Evolutionary conservation across 2,329 filamentous ascomycete genomes (phyloP).

Genomic region (Curvularia verruculosa): DNA sequence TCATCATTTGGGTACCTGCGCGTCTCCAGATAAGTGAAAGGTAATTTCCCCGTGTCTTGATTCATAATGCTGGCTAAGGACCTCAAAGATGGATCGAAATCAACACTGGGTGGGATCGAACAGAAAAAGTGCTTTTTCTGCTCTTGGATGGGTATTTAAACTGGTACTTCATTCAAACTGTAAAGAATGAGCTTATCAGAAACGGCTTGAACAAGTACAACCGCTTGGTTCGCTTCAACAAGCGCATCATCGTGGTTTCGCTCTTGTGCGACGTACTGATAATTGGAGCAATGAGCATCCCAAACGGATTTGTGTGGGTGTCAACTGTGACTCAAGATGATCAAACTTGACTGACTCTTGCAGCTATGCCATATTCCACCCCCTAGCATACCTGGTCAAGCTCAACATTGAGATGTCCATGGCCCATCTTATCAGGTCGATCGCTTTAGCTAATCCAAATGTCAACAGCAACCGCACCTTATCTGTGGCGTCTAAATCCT

Average conservation of each 20-base stretch:
- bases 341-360: background rate
- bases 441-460: constrained; percentile 21
- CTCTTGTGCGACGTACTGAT: constrained; percentile 44
- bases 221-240: constrained; percentile 35
- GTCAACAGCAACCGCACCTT: background rate
- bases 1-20: constrained; percentile 38
- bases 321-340: background rate
- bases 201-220: constrained; percentile 38
- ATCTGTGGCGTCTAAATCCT: constrained; percentile 1
- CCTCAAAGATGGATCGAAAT: constrained; percentile 24
- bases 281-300: constrained; percentile 53
- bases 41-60: constrained; percentile 8
- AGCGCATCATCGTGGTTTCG: constrained; percentile 33
- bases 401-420: constrained; percentile 48
- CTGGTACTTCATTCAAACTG: constrained; percentile 34
- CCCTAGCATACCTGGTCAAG: constrained; percentile 55
- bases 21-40: constrained; percentile 30
- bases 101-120: constrained; percentile 37
- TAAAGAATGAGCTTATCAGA: constrained; percentile 32
- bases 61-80: background rate
- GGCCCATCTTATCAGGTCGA: constrained; percentile 50
- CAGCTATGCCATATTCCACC: constrained; percentile 56
- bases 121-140: constrained; percentile 35
- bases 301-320: constrained; percentile 48
- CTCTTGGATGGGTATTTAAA: constrained; percentile 34